Evolutionary conservation across 2,329 filamentous ascomycete genomes (phyloP).

Genomic region (Alternaria hordeiaustralica): DNA sequence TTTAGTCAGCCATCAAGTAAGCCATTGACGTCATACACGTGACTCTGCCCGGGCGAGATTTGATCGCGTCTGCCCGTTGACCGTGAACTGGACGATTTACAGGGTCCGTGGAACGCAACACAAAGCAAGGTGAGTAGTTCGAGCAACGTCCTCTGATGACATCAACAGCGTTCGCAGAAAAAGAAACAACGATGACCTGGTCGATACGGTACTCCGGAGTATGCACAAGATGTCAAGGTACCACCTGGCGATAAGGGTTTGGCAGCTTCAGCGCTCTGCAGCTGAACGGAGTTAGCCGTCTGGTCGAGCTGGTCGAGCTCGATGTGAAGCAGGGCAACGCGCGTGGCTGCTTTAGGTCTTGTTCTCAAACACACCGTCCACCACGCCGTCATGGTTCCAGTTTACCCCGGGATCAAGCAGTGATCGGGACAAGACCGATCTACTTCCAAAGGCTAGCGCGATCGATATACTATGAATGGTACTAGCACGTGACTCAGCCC

Average conservation of each 20-base stretch:
- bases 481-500: background rate
- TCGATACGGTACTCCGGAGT: background rate
- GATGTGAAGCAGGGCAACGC: background rate
- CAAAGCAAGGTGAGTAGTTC: background rate
- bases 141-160: background rate
- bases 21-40: conserved; percentile 6
- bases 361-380: conserved; percentile 5
- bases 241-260: background rate
- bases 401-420: background rate
- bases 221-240: background rate
- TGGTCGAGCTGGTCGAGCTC: background rate
- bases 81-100: background rate
- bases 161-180: background rate
- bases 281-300: background rate
- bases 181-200: background rate
- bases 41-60: background rate
- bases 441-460: conserved; percentile 18
- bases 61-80: background rate
- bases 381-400: conserved; percentile 1
- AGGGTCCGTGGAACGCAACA: background rate
- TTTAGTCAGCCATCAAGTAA: conserved; percentile 12
- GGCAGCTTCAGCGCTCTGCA: background rate
- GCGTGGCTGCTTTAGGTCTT: background rate
- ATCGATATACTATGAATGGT: conserved; percentile 7
- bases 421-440: background rate